These are phyloP conservation scores for Solanum tarapatanum DNA, from an alignment of 257 asterid species.

Conservation along the genomic window DNA sequence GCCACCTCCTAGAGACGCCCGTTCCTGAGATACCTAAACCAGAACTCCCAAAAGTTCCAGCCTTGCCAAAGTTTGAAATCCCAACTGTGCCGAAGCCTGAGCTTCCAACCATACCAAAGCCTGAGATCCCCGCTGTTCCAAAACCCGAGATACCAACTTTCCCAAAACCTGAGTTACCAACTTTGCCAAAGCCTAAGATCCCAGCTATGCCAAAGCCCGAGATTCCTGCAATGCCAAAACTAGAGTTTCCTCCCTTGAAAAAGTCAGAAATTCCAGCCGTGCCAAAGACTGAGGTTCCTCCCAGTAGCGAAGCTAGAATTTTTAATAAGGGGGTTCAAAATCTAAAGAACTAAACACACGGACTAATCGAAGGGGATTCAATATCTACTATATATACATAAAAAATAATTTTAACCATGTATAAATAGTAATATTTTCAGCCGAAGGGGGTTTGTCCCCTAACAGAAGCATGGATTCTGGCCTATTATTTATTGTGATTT, in stretches of 20 bases:
- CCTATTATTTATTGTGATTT: too few relatives aligned
- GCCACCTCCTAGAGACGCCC: conserved; percentile 12
- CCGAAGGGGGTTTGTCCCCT: too few relatives aligned
- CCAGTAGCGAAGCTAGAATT: too few relatives aligned
- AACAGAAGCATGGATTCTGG: too few relatives aligned
- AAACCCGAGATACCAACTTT: conserved; percentile 1
- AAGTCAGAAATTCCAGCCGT: neutral
- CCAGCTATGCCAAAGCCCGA: neutral
- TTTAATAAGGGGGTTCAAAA: too few relatives aligned
- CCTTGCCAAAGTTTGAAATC: neutral
- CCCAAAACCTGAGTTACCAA: neutral
- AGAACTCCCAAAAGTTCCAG: neutral
- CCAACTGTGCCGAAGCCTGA: neutral
- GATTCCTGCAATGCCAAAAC: neutral
- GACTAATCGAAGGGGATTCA: too few relatives aligned
- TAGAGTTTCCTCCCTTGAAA: neutral
- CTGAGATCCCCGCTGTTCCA: conserved; percentile 6
- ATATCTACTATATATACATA: too few relatives aligned
- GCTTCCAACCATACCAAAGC: conserved; percentile 17
- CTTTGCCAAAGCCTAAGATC: neutral
- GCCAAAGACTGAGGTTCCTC: neutral
- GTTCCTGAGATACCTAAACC: neutral
- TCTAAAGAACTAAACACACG: too few relatives aligned
- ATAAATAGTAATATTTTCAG: too few relatives aligned
- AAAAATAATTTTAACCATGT: too few relatives aligned